phyloP scores from a whole-genome alignment of 768 basidiomycete genomes.

The Phanerochaete carnosa region DNA sequence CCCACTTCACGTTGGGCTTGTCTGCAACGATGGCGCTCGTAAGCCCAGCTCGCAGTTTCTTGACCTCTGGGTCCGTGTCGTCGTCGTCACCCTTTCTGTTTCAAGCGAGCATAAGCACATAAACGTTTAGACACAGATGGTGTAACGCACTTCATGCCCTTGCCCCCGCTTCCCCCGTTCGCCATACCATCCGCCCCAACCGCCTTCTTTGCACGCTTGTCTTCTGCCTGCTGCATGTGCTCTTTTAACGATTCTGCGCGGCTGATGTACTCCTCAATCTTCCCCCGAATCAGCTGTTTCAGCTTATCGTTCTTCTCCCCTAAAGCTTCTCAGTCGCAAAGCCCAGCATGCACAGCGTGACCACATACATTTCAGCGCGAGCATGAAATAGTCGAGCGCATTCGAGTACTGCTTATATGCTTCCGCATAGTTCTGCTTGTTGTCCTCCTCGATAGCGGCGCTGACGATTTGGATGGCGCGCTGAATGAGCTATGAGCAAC shows the following conservation, averaged over 20 bases:
- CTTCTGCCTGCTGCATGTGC: conserved; percentile 63
- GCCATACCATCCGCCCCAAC: conserved; percentile 47
- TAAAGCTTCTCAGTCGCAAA: conserved; percentile 23
- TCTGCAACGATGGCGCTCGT: conserved; percentile 87
- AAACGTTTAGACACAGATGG: background rate
- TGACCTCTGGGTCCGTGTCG: conserved; percentile 86
- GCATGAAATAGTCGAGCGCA: conserved; percentile 97
- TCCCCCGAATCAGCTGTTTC: conserved; percentile 77
- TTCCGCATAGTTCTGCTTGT: conserved; percentile 88
- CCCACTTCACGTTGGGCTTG: conserved; percentile 96
- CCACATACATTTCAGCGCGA: conserved; percentile 83
- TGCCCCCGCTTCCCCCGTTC: conserved; percentile 33
- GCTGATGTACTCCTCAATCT: conserved; percentile 88
- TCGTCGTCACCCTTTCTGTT: conserved; percentile 58
- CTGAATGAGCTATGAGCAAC: conserved; percentile 29
- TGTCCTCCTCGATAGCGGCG: conserved; percentile 89
- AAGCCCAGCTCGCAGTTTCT: conserved; percentile 93
- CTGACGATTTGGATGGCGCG: conserved; percentile 90
- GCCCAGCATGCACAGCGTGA: background rate
- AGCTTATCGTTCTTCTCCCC: conserved; percentile 96
- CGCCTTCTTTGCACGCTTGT: conserved; percentile 56
- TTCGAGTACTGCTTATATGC: conserved; percentile 96
- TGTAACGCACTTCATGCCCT: conserved; percentile 35
- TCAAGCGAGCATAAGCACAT: conserved; percentile 6
- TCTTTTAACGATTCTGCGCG: conserved; percentile 91